Percentiles rank a stretch among this genome's conserved stretches.
These are phyloP conservation scores for Dactylonectria estremocensis DNA, from an alignment of 2,329 filamentous ascomycete species.

Conservation along the genomic window DNA sequence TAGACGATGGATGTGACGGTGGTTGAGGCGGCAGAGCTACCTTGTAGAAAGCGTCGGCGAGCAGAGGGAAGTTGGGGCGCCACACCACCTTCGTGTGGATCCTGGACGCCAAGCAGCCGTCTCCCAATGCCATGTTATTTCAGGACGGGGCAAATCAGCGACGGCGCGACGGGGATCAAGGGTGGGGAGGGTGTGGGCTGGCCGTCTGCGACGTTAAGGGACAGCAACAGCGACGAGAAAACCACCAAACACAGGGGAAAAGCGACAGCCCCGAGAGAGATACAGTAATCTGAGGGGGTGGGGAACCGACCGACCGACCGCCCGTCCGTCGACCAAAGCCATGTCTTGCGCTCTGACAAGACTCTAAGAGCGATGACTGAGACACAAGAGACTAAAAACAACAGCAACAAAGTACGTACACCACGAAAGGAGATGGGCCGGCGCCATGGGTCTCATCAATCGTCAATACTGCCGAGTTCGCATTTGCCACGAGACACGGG, in stretches of 20 bases:
- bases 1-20: slow-evolving; percentile 3
- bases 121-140: slow-evolving; percentile 35
- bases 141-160: slow-evolving; percentile 38
- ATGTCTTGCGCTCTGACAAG: slow-evolving; percentile 42
- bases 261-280: slow-evolving; percentile 31
- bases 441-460: slow-evolving; percentile 12
- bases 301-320: slow-evolving; percentile 17
- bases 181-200: slow-evolving; percentile 22
- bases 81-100: slow-evolving; percentile 37
- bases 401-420: neutral
- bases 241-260: slow-evolving; percentile 7
- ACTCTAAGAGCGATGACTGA: slow-evolving; percentile 43
- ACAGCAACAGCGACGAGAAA: slow-evolving; percentile 14
- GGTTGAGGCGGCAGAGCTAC: slow-evolving; percentile 10
- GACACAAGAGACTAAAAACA: slow-evolving; percentile 24
- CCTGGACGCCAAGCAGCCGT: slow-evolving; percentile 14
- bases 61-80: slow-evolving; percentile 29
- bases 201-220: slow-evolving; percentile 21
- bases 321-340: slow-evolving; percentile 2
- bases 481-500: slow-evolving; percentile 15
- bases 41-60: too few relatives aligned
- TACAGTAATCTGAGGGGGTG: slow-evolving; percentile 24
- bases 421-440: slow-evolving; percentile 23
- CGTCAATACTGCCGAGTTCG: too few relatives aligned
- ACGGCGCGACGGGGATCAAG: slow-evolving; percentile 24